Evolutionary conservation across 371 early-diverging fungal genomes (phyloP), one percentile per base, ranked within the genome.

Genomic region (Haplosporangium sp.): DNA sequence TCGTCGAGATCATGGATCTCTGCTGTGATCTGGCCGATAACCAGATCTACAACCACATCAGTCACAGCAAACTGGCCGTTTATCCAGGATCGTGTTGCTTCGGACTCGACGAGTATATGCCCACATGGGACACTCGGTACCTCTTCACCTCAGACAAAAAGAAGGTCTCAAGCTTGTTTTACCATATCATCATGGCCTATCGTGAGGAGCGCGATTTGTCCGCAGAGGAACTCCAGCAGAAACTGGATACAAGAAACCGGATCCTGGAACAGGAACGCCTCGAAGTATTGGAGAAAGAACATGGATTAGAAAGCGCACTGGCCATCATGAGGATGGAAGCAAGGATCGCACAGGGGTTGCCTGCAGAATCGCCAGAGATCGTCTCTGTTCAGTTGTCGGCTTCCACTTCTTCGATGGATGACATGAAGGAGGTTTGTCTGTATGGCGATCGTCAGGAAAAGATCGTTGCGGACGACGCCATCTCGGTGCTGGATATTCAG

Each of bases 61-160:
- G 73, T 42, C 57, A 53, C 56, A 64, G 65, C 36, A 79, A 73
- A 62, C 55, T 79, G 3, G 68, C 79, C 38, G 58, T 79, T 38
- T 79, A 72, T 42, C 79, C 79, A 0, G 79, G 79, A 7, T 68
- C 72, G 14, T 79, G 79, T 53, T 79, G 79, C 38, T 79, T 79
- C 20, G 79, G 79, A 2, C 58, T 79, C 20, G 73, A 72, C 37
- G 79, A 72, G 21, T 72, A 64, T 59, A 72, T 79, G 79, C 79
- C 79, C 0, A 79, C 69, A 0, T 72, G 79, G 73, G 79, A 72
- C 45, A 72, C 79, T 5, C 68, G 79, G 13, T 72, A 72, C 20
- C 62, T 79, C 13, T 45, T 79, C 48, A 58, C 64, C 18, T 40
- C 64, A 0, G 62, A 67, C 20, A 40, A 64, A 4, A 72, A 68